Base-by-base conservation (phyloP, 2,329 filamentous ascomycete genomes). In the Leptographium lundbergii region DNA sequence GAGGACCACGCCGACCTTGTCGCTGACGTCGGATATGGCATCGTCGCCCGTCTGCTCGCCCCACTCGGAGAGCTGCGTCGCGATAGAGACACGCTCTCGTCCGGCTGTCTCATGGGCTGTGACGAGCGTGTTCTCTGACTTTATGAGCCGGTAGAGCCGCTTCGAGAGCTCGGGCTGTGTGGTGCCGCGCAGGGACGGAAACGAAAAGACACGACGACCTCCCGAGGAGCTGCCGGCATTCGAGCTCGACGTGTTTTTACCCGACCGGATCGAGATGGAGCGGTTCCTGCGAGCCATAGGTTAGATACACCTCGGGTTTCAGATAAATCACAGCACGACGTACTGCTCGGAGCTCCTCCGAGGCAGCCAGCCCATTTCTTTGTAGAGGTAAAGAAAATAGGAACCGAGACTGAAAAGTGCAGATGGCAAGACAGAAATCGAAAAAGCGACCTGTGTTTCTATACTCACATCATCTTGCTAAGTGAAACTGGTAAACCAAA, bases 51-150 rank as follows among this genome's bases (percentile, higher is more conserved):
- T 96, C 61, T 88, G 82, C 74, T 97, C 91, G 60, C 94, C 94
- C 94, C 94, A 99, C 66, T 97, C 91, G 9, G 90, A 95, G 52
- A 99, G 82, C 75, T 97, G 92, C 13, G 85, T 84, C 19, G 91
- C 94, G 67, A 97, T 91, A 56, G 84, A 83, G 61, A 89, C 75
- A 60, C 91, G 88, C 76, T 96, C 92, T 61, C 87, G 87, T 55
- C 86, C 89, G 7, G 92, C 94, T 7, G 83, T 76, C 75, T 96
- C 90, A 74, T 96, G 87, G 55, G 89, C 87, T 56, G 81, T 79
- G 67, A 97, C 91, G 42, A 91, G 85, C 69, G 87, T 85, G 77
- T 96, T 97, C 73, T 95, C 88, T 56, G 88, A 89, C 77, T 99
- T 99, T 78, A 97, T 96, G 62, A 99, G 81, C 66, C 87, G 87